Percentiles rank a stretch among this genome's conserved stretches.
phyloP scores from a whole-genome alignment of 148 eudicot genomes.

The Camellia granthamiana region DNA sequence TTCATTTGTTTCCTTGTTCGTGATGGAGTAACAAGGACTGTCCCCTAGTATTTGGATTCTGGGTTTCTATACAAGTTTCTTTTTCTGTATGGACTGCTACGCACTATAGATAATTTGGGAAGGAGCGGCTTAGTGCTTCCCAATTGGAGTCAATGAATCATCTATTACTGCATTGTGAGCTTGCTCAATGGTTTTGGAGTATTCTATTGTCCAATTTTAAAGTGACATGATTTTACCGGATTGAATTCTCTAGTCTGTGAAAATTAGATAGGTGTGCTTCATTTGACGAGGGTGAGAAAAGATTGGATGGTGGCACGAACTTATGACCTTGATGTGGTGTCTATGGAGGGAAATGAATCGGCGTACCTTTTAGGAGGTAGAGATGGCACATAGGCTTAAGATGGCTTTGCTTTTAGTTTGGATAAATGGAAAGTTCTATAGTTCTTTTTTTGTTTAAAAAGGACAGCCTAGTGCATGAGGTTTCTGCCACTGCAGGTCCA shows the following conservation, averaged over 20 bases:
- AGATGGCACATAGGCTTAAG: background rate
- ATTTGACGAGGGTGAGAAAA: background rate
- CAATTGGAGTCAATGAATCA: slow-evolving; percentile 4
- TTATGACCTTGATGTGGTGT: no score
- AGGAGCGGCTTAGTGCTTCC: background rate
- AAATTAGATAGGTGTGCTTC: background rate
- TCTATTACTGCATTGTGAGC: background rate
- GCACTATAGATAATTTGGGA: background rate
- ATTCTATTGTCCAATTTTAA: background rate
- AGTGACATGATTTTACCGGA: background rate
- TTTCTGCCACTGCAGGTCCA: background rate
- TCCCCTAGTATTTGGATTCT: no score
- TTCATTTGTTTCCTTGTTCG: no score
- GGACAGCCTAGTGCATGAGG: background rate
- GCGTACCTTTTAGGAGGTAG: background rate
- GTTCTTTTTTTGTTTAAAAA: background rate
- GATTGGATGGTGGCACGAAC: background rate
- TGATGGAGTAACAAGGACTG: no score
- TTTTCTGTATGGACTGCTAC: no score
- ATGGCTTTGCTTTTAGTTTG: background rate
- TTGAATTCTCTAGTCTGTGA: background rate
- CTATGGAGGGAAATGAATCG: background rate
- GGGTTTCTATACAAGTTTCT: no score
- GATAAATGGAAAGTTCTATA: background rate
- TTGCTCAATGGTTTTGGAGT: background rate